Evolutionary conservation across 164 flowering plant species (phyloP).

Genomic region (Piper betle): DNA sequence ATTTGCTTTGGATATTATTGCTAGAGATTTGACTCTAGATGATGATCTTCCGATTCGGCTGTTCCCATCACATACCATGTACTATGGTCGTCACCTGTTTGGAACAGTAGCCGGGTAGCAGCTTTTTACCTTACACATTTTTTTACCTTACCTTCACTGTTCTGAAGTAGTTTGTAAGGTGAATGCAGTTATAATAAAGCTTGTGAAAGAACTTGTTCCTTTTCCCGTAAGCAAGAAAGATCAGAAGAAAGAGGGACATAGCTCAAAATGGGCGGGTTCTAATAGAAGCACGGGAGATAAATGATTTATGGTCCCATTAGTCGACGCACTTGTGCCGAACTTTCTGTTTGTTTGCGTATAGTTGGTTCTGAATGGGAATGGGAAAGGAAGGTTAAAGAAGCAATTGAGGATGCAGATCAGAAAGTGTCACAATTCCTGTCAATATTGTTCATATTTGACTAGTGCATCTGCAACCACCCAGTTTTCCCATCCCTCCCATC

Average conservation of each 20-base stretch:
- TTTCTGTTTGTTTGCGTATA: neutral
- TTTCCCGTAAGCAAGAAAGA: slow-evolving; percentile 1
- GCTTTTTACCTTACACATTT: too few relatives aligned
- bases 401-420: neutral
- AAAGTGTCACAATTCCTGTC: too few relatives aligned
- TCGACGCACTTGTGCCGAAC: too few relatives aligned
- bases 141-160: too few relatives aligned
- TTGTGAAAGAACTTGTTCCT: neutral
- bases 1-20: neutral
- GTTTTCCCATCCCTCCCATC: too few relatives aligned
- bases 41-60: neutral
- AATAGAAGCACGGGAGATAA: neutral
- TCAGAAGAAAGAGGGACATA: neutral
- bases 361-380: neutral
- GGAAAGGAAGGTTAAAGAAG: neutral
- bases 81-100: too few relatives aligned
- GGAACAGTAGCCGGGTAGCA: too few relatives aligned
- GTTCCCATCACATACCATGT: too few relatives aligned
- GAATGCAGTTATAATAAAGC: too few relatives aligned
- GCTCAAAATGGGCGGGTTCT: neutral
- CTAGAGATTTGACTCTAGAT: neutral
- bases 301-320: neutral
- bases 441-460: too few relatives aligned
- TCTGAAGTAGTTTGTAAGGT: too few relatives aligned
- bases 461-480: too few relatives aligned